A percentile compares a stretch with the other conserved stretches of the same genome.
Conservation (phyloP, 768 basidiomycete genomes). For the Russula olivacea region DNA sequence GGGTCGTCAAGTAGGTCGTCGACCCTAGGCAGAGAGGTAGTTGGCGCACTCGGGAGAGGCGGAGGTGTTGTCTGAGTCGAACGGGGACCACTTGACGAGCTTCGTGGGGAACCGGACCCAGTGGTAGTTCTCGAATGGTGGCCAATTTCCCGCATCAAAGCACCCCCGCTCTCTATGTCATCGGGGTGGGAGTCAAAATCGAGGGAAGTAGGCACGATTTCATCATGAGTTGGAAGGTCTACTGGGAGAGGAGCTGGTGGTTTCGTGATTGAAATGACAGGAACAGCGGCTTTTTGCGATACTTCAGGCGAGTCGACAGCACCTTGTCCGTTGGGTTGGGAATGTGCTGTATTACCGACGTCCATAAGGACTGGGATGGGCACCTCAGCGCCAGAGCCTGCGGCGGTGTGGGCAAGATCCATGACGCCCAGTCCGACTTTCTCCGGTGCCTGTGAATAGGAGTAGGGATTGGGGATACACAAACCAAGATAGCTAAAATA, state of each 20-base stretch:
- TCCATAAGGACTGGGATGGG: slow-evolving; percentile 57
- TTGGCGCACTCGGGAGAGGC: slow-evolving; percentile 18
- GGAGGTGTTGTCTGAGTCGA: neutral
- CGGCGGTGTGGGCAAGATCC: slow-evolving; percentile 29
- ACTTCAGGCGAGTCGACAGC: slow-evolving; percentile 22
- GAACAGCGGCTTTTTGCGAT: slow-evolving; percentile 33
- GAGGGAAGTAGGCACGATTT: slow-evolving; percentile 43
- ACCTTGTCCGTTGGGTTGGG: slow-evolving; percentile 17
- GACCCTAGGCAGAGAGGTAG: slow-evolving; percentile 30
- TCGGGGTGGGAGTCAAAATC: slow-evolving; percentile 31
- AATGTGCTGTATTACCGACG: slow-evolving; percentile 13
- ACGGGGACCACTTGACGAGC: neutral
- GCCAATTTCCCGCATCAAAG: slow-evolving; percentile 23
- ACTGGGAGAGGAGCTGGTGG: slow-evolving; percentile 68
- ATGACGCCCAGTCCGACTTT: slow-evolving; percentile 42
- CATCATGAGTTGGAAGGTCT: slow-evolving; percentile 56
- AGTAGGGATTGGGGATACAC: neutral
- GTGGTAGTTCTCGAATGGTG: slow-evolving; percentile 10
- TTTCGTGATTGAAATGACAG: slow-evolving; percentile 60
- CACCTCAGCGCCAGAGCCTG: slow-evolving; percentile 42
- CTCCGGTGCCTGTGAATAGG: slow-evolving; percentile 37
- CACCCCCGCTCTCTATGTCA: slow-evolving; percentile 26
- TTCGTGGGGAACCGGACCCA: neutral
- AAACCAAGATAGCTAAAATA: neutral
- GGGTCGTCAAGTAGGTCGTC: slow-evolving; percentile 49